A percentile compares a stretch with the other conserved stretches of the same genome.
Conservation (phyloP, 495 filamentous ascomycete genomes). For the Halenospora varia region DNA sequence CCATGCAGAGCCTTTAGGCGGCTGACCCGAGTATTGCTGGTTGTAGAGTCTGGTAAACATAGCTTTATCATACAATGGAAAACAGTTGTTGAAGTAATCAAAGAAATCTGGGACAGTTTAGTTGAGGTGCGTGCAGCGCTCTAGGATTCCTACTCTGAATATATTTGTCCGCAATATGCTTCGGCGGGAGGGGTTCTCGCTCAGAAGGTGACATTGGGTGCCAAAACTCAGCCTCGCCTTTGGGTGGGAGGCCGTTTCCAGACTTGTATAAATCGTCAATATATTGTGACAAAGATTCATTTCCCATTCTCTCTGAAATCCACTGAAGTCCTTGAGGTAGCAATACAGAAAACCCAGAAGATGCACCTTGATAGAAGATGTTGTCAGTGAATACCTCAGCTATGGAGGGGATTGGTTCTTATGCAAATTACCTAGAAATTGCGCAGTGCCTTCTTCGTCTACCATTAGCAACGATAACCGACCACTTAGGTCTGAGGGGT, state of each 20-base stretch:
- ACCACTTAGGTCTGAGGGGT: background rate
- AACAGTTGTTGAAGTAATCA: constrained; percentile 5
- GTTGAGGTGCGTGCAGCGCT: no score
- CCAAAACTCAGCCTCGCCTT: constrained; percentile 8
- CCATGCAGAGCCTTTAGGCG: constrained; percentile 8
- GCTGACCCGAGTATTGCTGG: constrained; percentile 11
- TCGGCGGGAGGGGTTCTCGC: constrained; percentile 10
- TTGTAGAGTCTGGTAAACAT: constrained; percentile 3
- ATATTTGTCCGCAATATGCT: constrained; percentile 11
- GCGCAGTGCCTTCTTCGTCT: no score
- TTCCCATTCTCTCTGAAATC: constrained; percentile 13
- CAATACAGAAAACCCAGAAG: constrained; percentile 18
- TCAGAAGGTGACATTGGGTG: constrained; percentile 1
- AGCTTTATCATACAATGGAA: constrained; percentile 3
- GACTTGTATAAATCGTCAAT: background rate
- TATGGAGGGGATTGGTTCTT: background rate
- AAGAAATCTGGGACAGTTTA: constrained; percentile 11
- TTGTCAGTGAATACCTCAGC: background rate
- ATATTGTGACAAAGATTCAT: constrained; percentile 1
- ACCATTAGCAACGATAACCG: constrained; percentile 9
- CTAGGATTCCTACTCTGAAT: constrained; percentile 13
- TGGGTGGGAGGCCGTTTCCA: background rate
- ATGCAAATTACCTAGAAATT: constrained; percentile 12
- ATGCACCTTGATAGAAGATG: constrained; percentile 1
- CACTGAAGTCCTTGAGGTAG: constrained; percentile 15